These are phyloP conservation scores for Penicillium sp. DNA, from an alignment of 2,329 filamentous ascomycete species.

Conservation along the genomic window DNA sequence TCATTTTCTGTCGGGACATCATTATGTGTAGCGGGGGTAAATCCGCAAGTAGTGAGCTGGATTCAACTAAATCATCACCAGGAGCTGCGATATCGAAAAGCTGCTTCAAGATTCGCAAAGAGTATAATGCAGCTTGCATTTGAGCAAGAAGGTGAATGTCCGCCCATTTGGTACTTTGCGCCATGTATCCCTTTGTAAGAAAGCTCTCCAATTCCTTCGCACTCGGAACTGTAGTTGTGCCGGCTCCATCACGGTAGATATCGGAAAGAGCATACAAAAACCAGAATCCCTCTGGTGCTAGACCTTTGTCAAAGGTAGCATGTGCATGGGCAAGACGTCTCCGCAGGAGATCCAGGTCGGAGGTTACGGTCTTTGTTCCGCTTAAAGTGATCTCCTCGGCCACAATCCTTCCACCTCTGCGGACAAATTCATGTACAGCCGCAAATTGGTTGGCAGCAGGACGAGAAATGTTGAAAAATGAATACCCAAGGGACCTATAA, in stretches of 20 bases:
- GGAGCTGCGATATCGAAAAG: slow-evolving; percentile 40
- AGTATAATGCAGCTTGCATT: slow-evolving; percentile 60
- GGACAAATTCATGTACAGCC: slow-evolving; percentile 35
- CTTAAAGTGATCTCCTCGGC: slow-evolving; percentile 28
- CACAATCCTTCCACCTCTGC: slow-evolving; percentile 37
- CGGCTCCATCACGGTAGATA: slow-evolving; percentile 23
- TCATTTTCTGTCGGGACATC: slow-evolving; percentile 25
- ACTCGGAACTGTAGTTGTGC: slow-evolving; percentile 13
- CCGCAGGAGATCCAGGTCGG: slow-evolving; percentile 20
- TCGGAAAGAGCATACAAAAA: slow-evolving; percentile 36
- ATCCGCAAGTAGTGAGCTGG: slow-evolving; percentile 22
- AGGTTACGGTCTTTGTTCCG: slow-evolving; percentile 17
- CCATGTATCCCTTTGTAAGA: slow-evolving; percentile 29
- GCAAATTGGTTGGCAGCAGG: slow-evolving; percentile 21
- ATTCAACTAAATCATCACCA: slow-evolving; percentile 9
- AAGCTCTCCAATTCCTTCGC: slow-evolving; percentile 27
- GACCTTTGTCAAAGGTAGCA: slow-evolving; percentile 9
- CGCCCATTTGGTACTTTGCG: slow-evolving; percentile 52
- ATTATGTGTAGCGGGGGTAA: slow-evolving; percentile 34
- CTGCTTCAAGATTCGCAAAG: slow-evolving; percentile 59
- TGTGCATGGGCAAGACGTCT: slow-evolving; percentile 24
- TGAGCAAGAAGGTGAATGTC: slow-evolving; percentile 62
- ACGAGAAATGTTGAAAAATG: slow-evolving; percentile 45
- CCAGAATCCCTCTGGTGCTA: slow-evolving; percentile 29
- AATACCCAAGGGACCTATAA: slow-evolving; percentile 57